Base-by-base conservation (phyloP, 2,329 filamentous ascomycete species). In the Cercospora nicotianae region DNA sequence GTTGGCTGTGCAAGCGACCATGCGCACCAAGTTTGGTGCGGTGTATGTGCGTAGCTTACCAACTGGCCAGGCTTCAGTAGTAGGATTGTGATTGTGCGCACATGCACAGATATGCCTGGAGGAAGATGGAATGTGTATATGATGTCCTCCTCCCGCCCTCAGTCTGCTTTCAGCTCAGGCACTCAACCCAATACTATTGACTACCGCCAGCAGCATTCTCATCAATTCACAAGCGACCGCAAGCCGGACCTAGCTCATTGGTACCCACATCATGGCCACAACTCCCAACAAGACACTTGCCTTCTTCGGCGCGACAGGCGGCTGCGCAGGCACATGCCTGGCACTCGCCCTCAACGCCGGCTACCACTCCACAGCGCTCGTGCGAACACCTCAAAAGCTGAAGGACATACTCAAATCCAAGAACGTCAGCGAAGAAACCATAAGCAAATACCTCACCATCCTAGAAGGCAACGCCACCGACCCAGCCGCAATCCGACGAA, bases 251-350 rank as follows among this genome's bases (percentile, higher is more conserved):
- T n/a, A 39, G 13, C 33, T 7, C 33, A 39, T 13, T 28, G 23
- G n/a, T 7, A 26, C 4, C 30, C 23, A 20, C n/a, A 64, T 20
- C 28, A 60, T 42, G 45, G 28, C 53, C 58, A 55, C 66, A 53
- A 20, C 63, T 6, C 42, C 65, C 59, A 39, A 60, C 36, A 69
- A 70, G 60, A 82, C 80, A 45, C 73, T 85, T 66, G 82, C 83
- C 60, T 85, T 86, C 77, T 81, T 87, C 69, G 85, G 85, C 62
- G 83, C 84, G 30, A 86, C 84, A 23, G 83, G 83, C 62, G 85
- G 84, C 58, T 82, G 81, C 70, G 79, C 81, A 59, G 78, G 81
- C 53, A 74, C 79, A 28, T 80, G 80, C 48, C 82, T 87, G 20
- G 79, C 80, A 20, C 76, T 77, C 28, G 62, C 67, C 36, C 67